These are phyloP conservation scores for Teratosphaeria viscida DNA, from an alignment of 2,329 filamentous ascomycete species.

Conservation along the genomic window DNA sequence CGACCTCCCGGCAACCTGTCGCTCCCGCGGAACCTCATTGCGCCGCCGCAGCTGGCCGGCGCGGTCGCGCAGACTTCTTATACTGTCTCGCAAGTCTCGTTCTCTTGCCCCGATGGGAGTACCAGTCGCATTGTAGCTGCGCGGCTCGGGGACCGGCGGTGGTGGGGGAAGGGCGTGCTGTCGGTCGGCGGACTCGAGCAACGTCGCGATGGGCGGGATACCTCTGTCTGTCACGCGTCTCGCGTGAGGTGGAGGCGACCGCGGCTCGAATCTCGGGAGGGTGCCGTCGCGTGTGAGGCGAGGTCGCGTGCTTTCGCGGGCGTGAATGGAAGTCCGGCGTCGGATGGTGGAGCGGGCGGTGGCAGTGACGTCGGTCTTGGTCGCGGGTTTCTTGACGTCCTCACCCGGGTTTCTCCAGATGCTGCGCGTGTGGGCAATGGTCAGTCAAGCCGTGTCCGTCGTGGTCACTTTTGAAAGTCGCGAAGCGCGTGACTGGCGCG, in stretches of 20 bases:
- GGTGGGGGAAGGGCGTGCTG: conserved; percentile 5
- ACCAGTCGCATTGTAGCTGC: conserved; percentile 9
- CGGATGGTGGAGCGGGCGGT: conserved; percentile 48
- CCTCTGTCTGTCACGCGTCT: conserved; percentile 11
- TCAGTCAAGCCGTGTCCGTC: conserved; percentile 2
- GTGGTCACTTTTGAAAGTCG: neutral
- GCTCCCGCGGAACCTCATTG: neutral
- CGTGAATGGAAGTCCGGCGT: conserved; percentile 29
- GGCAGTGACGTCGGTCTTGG: conserved; percentile 44
- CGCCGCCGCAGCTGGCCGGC: neutral
- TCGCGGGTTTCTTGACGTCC: conserved; percentile 28
- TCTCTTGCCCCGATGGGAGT: neutral
- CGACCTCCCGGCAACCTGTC: neutral
- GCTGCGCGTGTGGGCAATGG: conserved; percentile 20
- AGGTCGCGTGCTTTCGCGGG: conserved; percentile 15
- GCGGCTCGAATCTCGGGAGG: conserved; percentile 15
- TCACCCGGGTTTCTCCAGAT: conserved; percentile 46
- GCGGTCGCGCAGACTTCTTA: neutral
- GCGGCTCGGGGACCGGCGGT: conserved; percentile 17
- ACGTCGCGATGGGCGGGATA: conserved; percentile 20
- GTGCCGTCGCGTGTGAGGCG: conserved; percentile 19
- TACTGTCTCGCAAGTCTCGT: neutral
- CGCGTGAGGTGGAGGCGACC: conserved; percentile 11
- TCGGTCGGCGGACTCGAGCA: conserved; percentile 20
- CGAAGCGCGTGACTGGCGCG: neutral